Evolutionary conservation across 305 asterid species (phyloP).

Genomic region (Solanum aculeatissimum): DNA sequence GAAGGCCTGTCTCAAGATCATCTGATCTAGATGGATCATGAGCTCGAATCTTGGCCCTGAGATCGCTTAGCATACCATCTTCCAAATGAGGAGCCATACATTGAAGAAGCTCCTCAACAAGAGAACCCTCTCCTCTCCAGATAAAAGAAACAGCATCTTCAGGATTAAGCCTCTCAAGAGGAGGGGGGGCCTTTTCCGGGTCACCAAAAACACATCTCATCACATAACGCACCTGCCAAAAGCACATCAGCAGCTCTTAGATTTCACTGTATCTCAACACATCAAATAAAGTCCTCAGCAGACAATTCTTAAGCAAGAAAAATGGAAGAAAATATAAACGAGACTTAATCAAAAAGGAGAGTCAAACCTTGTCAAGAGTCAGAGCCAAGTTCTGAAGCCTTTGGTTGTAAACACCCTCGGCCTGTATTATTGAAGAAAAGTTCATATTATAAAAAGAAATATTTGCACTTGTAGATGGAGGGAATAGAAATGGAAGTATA

Average conservation of each 20-base stretch:
- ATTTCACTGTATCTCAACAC: neutral
- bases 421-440: constrained; percentile 38
- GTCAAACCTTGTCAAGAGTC: constrained; percentile 83
- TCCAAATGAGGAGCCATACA: constrained; percentile 78
- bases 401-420: constrained; percentile 95
- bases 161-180: constrained; percentile 75
- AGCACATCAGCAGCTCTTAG: neutral
- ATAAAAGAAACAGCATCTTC: constrained; percentile 60
- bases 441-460: neutral
- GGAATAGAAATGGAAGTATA: neutral
- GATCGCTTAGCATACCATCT: constrained; percentile 48
- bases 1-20: constrained; percentile 47
- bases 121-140: constrained; percentile 93
- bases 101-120: constrained; percentile 85
- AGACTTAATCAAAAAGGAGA: neutral
- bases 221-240: constrained; percentile 85
- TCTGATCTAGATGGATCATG: constrained; percentile 80
- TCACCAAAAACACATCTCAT: constrained; percentile 93
- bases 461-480: neutral
- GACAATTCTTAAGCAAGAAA: neutral
- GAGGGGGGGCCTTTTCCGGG: constrained; percentile 95
- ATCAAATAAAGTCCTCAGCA: neutral
- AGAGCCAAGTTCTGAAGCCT: constrained; percentile 99
- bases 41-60: constrained; percentile 59
- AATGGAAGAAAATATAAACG: neutral